A percentile compares a stretch with the other conserved stretches of the same genome.
Conservation (phyloP, 495 filamentous ascomycete genomes). For the Aspergillus hancockii region DNA sequence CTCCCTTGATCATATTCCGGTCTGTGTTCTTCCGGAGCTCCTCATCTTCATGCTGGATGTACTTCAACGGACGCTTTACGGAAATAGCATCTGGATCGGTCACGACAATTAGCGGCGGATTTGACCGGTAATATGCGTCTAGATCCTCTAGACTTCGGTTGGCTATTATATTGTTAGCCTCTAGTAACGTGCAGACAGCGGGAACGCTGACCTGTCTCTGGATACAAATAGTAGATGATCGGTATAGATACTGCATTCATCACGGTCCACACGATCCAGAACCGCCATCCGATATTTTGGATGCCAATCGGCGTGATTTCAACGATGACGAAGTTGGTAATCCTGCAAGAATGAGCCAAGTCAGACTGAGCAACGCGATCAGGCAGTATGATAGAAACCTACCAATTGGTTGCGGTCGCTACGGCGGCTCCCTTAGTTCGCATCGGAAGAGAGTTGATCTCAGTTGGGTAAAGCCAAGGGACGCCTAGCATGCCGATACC, state of each 20-base stretch:
- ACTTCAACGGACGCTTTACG: background rate
- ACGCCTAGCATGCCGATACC: conserved; percentile 59
- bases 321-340: conserved; percentile 62
- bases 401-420: conserved; percentile 62
- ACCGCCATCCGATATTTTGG: conserved; percentile 54
- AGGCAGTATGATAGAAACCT: background rate
- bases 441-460: conserved; percentile 61
- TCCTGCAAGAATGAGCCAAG: conserved; percentile 18
- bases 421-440: conserved; percentile 58
- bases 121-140: conserved; percentile 42
- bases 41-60: conserved; percentile 1
- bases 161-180: conserved; percentile 27
- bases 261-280: conserved; percentile 63
- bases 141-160: conserved; percentile 49
- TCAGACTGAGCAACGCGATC: background rate
- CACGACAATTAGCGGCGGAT: background rate
- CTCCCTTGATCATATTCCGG: background rate
- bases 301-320: conserved; percentile 63
- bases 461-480: conserved; percentile 64
- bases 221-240: conserved; percentile 63
- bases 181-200: background rate
- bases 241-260: conserved; percentile 60
- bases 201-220: conserved; percentile 49
- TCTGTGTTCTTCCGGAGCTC: background rate
- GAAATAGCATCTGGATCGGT: conserved; percentile 2